Evolutionary conservation across 2,329 filamentous ascomycete genomes (phyloP), one percentile per base, ranked within the genome.

Genomic region (Dothideomycetidae sp.): DNA sequence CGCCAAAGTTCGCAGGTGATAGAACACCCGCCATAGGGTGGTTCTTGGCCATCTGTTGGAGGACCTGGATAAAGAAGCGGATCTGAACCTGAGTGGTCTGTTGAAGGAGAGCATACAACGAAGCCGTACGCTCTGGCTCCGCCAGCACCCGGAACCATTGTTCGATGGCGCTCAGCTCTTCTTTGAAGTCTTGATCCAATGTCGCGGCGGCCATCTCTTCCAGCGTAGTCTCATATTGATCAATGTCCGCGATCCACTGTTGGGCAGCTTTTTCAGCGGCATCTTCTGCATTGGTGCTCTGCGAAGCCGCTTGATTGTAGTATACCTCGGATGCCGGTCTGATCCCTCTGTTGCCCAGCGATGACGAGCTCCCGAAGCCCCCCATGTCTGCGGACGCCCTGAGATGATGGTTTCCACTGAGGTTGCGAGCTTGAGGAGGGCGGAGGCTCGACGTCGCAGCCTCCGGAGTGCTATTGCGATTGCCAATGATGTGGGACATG

Each of bases 81-180:
- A 96, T 93, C 64, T 98, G 90, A 44, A 98, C 88, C 62, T 96
- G 90, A 3, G 90, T 98, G 4, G 90, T 96, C 68, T 98, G 90
- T 66, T 98, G 90, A 42, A 98, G 70, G 50, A 98, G 68, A 44
- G 90, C 88, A 58, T 98, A 98, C 41, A 96, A 65, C 33, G 90
- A 90, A 44, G 90, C 90, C 13, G 90, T 98, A 45, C 90, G 74
- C 63, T 98, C 90, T 17, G 90, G 86, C 63, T 96, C 90, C 54
- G 88, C 96, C 46, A 98, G 67, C 37, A 98, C 90, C 44, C 86
- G 80, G 61, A 98, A 98, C 90, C 90, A 98, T 67, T 98, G 90
- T 64, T 98, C 90, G 54, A 98, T 98, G 49, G 90, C 90, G 56
- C 85, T 94, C 43, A 98, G 73, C 61, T 98, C 90, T 61, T 96